These are phyloP conservation scores for Plenodomus tracheiphilus DNA, from an alignment of 2,329 filamentous ascomycete genomes.

Conservation along the genomic window DNA sequence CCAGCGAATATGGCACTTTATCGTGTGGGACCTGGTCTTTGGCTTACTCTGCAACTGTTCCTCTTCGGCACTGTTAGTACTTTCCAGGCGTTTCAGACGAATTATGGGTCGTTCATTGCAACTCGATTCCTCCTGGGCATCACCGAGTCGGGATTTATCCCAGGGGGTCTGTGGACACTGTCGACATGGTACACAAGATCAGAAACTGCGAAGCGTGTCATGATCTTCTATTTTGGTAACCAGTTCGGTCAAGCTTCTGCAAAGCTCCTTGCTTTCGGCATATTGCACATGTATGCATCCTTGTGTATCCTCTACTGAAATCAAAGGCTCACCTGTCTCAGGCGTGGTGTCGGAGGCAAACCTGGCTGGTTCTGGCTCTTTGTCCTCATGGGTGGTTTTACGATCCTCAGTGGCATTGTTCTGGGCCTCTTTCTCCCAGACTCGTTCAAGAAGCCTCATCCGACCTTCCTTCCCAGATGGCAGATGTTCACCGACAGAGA, in stretches of 20 bases:
- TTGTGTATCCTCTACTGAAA: no score
- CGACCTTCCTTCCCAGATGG: slow-evolving; percentile 15
- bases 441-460: slow-evolving; percentile 13
- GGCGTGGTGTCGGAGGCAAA: slow-evolving; percentile 41
- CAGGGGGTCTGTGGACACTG: slow-evolving; percentile 65
- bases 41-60: slow-evolving; percentile 47
- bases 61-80: slow-evolving; percentile 53
- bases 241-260: slow-evolving; percentile 41
- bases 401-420: slow-evolving; percentile 26
- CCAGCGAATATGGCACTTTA: slow-evolving; percentile 47
- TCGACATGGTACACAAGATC: slow-evolving; percentile 68
- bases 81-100: slow-evolving; percentile 67
- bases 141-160: slow-evolving; percentile 57
- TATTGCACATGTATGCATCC: slow-evolving; percentile 39
- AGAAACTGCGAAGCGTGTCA: slow-evolving; percentile 47
- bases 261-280: slow-evolving; percentile 43
- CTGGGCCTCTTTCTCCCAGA: slow-evolving; percentile 15
- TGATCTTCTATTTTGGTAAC: slow-evolving; percentile 47
- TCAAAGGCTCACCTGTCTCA: background rate
- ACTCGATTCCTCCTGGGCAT: slow-evolving; percentile 46
- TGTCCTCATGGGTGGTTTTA: slow-evolving; percentile 60
- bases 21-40: slow-evolving; percentile 41
- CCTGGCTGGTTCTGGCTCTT: slow-evolving; percentile 49
- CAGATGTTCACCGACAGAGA: slow-evolving; percentile 21
- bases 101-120: slow-evolving; percentile 45